Base-by-base conservation (phyloP, 139 green algal species). In the Chlamydomonas schloesseri region DNA sequence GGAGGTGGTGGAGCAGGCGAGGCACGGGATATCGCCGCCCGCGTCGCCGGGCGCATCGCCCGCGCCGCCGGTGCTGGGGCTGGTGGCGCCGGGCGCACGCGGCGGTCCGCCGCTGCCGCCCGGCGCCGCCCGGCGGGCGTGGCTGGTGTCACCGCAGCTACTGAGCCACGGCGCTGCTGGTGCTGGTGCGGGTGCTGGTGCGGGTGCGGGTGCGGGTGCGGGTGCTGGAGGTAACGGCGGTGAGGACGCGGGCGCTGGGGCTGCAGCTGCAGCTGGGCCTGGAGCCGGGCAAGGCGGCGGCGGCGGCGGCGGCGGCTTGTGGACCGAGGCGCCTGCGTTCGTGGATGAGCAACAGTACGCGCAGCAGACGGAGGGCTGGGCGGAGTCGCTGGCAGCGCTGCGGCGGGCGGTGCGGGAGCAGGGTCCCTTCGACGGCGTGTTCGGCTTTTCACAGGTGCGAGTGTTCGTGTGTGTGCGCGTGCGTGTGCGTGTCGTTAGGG, bases 371-470 rank as follows among this genome's bases (percentile, higher is more conserved):
- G 82, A 78, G 26, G 96, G 96, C 10, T 97, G 96, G 96, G 33
- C 68, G 33, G 81, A 90, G 57, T 92, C 91, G 1, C 60, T 58
- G 65, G n/a, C 77, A 0, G 55, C 71, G 15, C 62, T 98, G 81
- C 33, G 78, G 37, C 13, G 57, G 1, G 90, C 87, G 29, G 50
- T 97, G 21, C 4, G 1, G 57, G 64, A 87, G 8, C 57, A 86
- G 17, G 92, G 94, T 0, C 94, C 93, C 0, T 96, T 97, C 77
- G 95, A 98, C 68, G 96, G 96, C 21, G 85, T 98, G 11, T 77
- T 98, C 50, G 96, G 96, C 2, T 98, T 98, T 71, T 97, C 93
- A 8, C 96, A 98, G 88, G 95, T 91, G 46, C 29, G 42, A 8
- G 82, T 17, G 31, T 26, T 1, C 0, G 47, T 65, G 53, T 18